These are phyloP conservation scores for Aspergillus sp. DNA, from an alignment of 2,329 filamentous ascomycete genomes.

Conservation along the genomic window DNA sequence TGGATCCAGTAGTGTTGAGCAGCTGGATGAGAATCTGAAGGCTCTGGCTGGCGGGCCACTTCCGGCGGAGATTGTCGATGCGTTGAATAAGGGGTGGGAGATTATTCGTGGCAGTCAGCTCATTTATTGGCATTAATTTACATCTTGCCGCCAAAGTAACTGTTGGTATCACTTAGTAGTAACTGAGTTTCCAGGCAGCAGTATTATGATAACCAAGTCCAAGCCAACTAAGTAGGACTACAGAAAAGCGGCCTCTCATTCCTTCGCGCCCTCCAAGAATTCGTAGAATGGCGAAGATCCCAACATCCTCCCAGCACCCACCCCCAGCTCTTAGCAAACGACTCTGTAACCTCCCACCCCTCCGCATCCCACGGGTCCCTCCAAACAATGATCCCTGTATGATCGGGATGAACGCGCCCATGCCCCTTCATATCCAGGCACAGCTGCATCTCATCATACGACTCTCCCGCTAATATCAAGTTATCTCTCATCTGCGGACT, in stretches of 20 bases:
- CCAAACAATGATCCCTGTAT: constrained; percentile 30
- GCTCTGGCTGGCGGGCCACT: neutral
- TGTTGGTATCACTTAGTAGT: too few species aligned
- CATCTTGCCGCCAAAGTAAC: too few species aligned
- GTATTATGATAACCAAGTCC: too few species aligned
- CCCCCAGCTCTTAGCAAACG: constrained; percentile 41
- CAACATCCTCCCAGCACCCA: constrained; percentile 43
- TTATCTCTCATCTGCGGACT: constrained; percentile 22
- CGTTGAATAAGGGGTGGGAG: neutral
- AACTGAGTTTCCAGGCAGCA: too few species aligned
- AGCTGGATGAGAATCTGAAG: neutral
- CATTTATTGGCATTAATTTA: neutral
- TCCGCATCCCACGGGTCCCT: constrained; percentile 38
- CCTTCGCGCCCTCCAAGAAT: constrained; percentile 37
- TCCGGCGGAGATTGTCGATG: neutral
- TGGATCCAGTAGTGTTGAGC: constrained; percentile 29
- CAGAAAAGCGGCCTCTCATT: constrained; percentile 1
- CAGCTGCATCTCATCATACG: constrained; percentile 15
- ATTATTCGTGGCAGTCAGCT: neutral
- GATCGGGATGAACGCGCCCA: neutral
- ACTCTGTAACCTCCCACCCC: constrained; percentile 46
- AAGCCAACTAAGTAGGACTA: too few species aligned
- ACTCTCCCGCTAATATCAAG: constrained; percentile 15
- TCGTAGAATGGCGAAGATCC: constrained; percentile 40
- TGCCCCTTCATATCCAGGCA: constrained; percentile 16